Evolutionary conservation across 164 flowering plant species (phyloP), one percentile per base, ranked within the genome.

Genomic region (Cinnamomum chago): DNA sequence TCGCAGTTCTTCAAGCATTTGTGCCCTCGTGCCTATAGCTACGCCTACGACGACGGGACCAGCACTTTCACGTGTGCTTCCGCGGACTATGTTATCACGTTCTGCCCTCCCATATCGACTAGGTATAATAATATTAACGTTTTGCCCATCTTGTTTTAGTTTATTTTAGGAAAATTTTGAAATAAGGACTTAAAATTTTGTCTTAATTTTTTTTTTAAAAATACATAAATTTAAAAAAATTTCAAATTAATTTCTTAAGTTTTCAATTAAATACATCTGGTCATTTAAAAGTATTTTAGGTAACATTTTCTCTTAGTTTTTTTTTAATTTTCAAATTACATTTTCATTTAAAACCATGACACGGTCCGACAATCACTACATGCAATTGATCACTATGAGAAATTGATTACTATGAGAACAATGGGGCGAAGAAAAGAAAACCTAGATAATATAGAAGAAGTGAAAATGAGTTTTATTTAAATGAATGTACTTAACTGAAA

Each of bases 1-100:
- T 89, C 97, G 2, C 74, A 81, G 81, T 52, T 82, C 25, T 94
- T 92, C 78, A 94, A 94, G 86, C 82, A 28, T 28, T 90, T 90
- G 2, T 94, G 98, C 73, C 98, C 98, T 50, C 85, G 79, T 73
- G 96, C 98, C 0, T 94, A 94, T 76, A 94, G 98, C 85, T 94
- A 94, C 76, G 98, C 98, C 0, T 94, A 92, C 71, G 98, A 94
- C 67, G 98, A 94, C 51, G 74, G 78, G 60, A 84, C 89, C 27
- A 92, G 97, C 81, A 94, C 97, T 50, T 94, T 94, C 77, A 94
- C 94, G 14, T 94, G 98, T 73, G 85, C 87, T 0, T 50, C 80
- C 0, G 90, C 95, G 35, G 86, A 87, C 76, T 94, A 92, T 78
- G 76, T 74, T n/a, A 90, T 94, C 82, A 94, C 96, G 0, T 94